Conservation (phyloP, 495 filamentous ascomycete species). For the Neurospora discreta region DNA sequence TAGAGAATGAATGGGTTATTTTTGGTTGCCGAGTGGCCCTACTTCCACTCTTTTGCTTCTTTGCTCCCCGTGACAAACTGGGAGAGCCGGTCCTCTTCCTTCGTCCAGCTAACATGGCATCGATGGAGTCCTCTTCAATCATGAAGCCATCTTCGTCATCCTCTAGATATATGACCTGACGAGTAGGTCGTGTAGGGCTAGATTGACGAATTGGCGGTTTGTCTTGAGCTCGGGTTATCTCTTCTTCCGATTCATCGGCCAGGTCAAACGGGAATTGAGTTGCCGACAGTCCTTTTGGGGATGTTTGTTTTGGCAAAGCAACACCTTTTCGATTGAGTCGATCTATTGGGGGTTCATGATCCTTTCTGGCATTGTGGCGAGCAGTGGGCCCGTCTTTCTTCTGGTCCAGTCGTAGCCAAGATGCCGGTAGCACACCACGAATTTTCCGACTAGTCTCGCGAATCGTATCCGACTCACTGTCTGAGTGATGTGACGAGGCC, state of each 20-base stretch:
- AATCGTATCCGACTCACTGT: conserved; percentile 34
- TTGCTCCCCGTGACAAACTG: conserved; percentile 3
- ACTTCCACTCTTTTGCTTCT: conserved; percentile 20
- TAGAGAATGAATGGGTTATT: conserved; percentile 31
- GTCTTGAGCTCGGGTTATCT: not conserved
- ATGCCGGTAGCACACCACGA: conserved; percentile 81
- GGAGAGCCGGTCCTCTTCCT: conserved; percentile 21
- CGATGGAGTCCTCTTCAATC: conserved; percentile 42
- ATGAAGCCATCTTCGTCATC: conserved; percentile 31
- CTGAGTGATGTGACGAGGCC: conserved; percentile 10
- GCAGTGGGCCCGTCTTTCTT: conserved; percentile 19
- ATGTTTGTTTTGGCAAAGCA: conserved; percentile 29
- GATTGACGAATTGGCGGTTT: not conserved
- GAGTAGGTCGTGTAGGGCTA: not conserved
- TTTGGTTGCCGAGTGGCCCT: conserved; percentile 29
- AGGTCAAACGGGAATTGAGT: conserved; percentile 34
- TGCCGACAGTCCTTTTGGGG: conserved; percentile 10
- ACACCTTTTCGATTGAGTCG: conserved; percentile 41
- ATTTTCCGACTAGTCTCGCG: conserved; percentile 43
- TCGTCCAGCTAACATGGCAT: conserved; percentile 38
- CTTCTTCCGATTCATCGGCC: conserved; percentile 30
- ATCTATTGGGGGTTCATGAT: conserved; percentile 22
- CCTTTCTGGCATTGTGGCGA: conserved; percentile 25
- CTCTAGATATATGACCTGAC: conserved; percentile 2
- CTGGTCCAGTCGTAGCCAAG: conserved; percentile 70